Evolutionary conservation across 2,329 filamentous ascomycete genomes (phyloP), one percentile per base, ranked within the genome.

Genomic region (Fusarium coffeatum): DNA sequence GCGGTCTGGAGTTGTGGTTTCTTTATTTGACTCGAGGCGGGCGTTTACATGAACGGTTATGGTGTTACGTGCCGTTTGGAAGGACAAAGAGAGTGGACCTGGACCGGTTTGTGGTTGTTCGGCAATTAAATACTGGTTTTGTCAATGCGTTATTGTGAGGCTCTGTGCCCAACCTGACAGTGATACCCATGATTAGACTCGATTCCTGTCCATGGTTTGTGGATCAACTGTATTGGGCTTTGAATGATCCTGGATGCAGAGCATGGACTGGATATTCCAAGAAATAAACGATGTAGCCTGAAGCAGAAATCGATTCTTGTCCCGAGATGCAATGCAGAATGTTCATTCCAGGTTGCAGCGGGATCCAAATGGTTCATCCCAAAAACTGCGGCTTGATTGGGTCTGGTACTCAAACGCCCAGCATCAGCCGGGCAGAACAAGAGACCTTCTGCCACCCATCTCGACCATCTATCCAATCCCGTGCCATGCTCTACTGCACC

Each of bases 371-470:
- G 57, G 66, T 50, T 59, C 42, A 49, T 61, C 47, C 53, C 34
- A 37, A 23, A 25, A 22, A 3, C 18, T 22, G 28, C 58, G 50
- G 12, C 50, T 58, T 71, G 67, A 71, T 70, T 70, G 67, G 49
- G 58, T 13, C 34, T 61, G 13, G 27, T 22, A 32, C 45, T 64
- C 16, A 46, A 53, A 60, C 25, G 67, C 58, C 67, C 67, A 70
- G 63, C 58, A 70, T 70, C 67, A 70, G 67, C 67, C 63, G 67
- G 67, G 67, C 67, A 70, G 67, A 71, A 71, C 55, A 71, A 70
- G 42, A 70, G 63, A 68, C 67, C 63, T 64, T 46, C 67, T 70
- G 47, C 67, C 67, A 68, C 42, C 67, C 67, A 68, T 70, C 63
- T 57, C 34, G 25, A 49, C n/a, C n/a, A n/a, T 27, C 53, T 34